These are phyloP conservation scores for Chaetomium strumarium DNA, from an alignment of 2,329 filamentous ascomycete genomes.

Conservation along the genomic window DNA sequence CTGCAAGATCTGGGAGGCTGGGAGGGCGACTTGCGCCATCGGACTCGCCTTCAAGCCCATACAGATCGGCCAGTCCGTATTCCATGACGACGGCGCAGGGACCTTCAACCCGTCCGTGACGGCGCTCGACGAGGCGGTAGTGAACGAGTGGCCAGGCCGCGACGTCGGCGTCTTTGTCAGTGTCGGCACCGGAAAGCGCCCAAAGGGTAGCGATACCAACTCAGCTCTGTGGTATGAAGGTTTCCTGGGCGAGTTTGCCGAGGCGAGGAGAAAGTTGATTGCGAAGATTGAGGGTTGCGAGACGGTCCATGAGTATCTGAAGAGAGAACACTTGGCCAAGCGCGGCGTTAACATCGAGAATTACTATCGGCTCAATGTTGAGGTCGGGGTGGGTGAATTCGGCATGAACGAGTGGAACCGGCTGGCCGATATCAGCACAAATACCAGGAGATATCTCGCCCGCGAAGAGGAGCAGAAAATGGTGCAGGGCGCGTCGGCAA, in stretches of 20 bases:
- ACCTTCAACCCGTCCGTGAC: conserved; percentile 87
- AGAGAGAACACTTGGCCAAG: conserved; percentile 67
- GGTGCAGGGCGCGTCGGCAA: conserved; percentile 69
- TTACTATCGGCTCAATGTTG: conserved; percentile 95
- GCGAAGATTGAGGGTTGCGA: conserved; percentile 95
- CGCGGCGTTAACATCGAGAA: conserved; percentile 79
- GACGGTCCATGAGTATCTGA: conserved; percentile 80
- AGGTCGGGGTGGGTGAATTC: conserved; percentile 92
- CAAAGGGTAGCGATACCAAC: conserved; percentile 59
- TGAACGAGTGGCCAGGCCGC: conserved; percentile 92
- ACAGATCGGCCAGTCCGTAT: conserved; percentile 84
- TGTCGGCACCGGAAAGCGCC: conserved; percentile 85
- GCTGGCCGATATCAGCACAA: conserved; percentile 89
- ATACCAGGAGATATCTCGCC: conserved; percentile 76
- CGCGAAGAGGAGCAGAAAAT: conserved; percentile 69
- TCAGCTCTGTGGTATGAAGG: conserved; percentile 87
- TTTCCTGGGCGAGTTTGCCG: conserved; percentile 86
- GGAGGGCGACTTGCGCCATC: conserved; percentile 86
- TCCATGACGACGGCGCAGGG: conserved; percentile 87
- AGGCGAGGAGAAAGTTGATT: conserved; percentile 78
- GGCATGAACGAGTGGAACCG: conserved; percentile 98
- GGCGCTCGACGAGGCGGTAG: conserved; percentile 79
- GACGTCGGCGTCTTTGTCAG: conserved; percentile 90
- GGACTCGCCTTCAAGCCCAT: conserved; percentile 95
- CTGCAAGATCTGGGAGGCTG: conserved; percentile 95